Evolutionary conservation across 805 yeast genomes (phyloP).

Genomic region (Cyberlindnera sargentensis): DNA sequence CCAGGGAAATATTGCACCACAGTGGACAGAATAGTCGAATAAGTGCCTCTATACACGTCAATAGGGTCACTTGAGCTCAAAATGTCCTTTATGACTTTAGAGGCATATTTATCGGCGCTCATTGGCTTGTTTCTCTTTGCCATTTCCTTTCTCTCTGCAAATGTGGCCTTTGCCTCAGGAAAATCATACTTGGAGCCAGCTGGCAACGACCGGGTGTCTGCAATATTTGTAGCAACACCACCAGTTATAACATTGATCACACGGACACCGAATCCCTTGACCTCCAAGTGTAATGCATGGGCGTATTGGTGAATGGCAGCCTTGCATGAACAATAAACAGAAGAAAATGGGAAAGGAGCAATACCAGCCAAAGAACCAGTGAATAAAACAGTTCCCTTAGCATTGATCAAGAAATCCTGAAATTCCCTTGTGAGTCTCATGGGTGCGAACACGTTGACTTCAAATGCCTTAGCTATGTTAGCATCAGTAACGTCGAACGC

Average conservation of each 20-base stretch:
- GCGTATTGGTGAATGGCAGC: conserved; percentile 76
- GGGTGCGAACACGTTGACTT: conserved; percentile 68
- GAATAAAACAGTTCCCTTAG: conserved; percentile 63
- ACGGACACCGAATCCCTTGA: conserved; percentile 65
- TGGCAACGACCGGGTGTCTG: conserved; percentile 57
- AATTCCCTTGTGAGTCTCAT: conserved; percentile 57
- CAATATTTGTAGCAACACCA: conserved; percentile 66
- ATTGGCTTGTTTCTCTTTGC: conserved; percentile 54
- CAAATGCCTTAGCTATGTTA: conserved; percentile 41
- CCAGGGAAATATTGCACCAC: conserved; percentile 37
- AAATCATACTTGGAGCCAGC: conserved; percentile 44
- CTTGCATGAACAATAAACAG: conserved; percentile 59
- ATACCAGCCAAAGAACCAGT: conserved; percentile 70
- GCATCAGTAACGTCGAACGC: conserved; percentile 60
- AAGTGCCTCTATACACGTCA: conserved; percentile 51
- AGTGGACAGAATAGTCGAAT: conserved; percentile 32
- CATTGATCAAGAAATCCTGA: conserved; percentile 45
- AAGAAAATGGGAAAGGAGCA: conserved; percentile 63
- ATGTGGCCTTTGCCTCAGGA: conserved; percentile 43
- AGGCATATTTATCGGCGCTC: conserved; percentile 51
- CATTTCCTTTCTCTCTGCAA: conserved; percentile 49
- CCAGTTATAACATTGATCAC: conserved; percentile 71
- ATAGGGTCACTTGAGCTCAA: conserved; percentile 31
- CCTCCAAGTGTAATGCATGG: conserved; percentile 51
- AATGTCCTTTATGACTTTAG: conserved; percentile 45